Evolutionary conservation across 2,329 filamentous ascomycete genomes (phyloP).

Genomic region (Talaromyces sp.): DNA sequence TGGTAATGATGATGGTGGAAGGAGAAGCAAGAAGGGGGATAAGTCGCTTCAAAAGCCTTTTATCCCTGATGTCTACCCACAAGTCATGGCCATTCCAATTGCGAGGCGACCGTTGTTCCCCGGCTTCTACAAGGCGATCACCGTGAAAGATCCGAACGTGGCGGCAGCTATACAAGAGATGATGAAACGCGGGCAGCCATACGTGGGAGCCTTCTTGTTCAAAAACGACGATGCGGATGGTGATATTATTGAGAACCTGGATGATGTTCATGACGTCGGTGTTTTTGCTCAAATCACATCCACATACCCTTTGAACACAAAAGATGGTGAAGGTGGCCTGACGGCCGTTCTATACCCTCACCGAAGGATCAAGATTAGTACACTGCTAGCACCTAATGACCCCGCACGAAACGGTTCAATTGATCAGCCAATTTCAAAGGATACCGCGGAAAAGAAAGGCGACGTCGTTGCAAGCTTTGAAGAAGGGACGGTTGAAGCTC

Average conservation of each 20-base stretch:
- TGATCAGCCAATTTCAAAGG: conserved; percentile 32
- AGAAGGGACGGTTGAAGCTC: conserved; percentile 66
- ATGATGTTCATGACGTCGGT: conserved; percentile 92
- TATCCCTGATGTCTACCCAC: conserved; percentile 92
- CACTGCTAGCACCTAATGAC: conserved; percentile 66
- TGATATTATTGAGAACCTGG: conserved; percentile 83
- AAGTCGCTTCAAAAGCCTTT: conserved; percentile 79
- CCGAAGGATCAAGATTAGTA: conserved; percentile 85
- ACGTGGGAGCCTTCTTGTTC: conserved; percentile 93
- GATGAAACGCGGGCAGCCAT: conserved; percentile 94
- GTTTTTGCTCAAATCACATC: conserved; percentile 98
- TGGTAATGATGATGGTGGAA: conserved; percentile 60
- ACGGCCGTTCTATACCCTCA: conserved; percentile 96
- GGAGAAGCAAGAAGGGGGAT: conserved; percentile 69
- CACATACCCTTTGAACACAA: conserved; percentile 70
- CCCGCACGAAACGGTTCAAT: conserved; percentile 30
- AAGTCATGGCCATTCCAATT: conserved; percentile 96
- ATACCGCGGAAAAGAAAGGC: conserved; percentile 68
- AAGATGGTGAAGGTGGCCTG: conserved; percentile 67
- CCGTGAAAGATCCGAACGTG: conserved; percentile 88
- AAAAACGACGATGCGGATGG: conserved; percentile 94
- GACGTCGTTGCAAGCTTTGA: conserved; percentile 98
- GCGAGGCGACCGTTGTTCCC: conserved; percentile 90
- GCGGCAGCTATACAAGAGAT: conserved; percentile 91
- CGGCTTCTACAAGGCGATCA: conserved; percentile 98